phyloP scores from a whole-genome alignment of 768 basidiomycete species.

The Pisolithus marmoratus region DNA sequence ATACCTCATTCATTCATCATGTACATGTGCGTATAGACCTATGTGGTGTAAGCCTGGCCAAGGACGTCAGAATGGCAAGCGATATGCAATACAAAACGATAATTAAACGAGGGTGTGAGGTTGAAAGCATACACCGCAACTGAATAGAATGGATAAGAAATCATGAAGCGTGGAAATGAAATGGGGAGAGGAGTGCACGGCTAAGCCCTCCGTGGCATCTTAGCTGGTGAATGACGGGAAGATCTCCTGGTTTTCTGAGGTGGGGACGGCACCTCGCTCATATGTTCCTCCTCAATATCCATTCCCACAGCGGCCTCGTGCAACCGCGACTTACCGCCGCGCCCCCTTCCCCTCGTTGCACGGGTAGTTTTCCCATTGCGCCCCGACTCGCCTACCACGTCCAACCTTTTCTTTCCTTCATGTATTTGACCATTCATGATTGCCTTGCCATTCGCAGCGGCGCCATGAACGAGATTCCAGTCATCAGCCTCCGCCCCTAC shows the following conservation, averaged over 20 bases:
- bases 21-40: too few relatives aligned
- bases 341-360: constrained; percentile 14
- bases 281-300: constrained; percentile 24
- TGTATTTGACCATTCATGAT: not conserved
- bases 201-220: constrained; percentile 17
- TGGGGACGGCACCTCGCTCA: constrained; percentile 18
- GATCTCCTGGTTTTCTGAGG: constrained; percentile 28
- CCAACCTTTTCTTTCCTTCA: not conserved
- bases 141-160: not conserved
- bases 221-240: constrained; percentile 29
- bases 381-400: not conserved
- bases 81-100: constrained; percentile 11
- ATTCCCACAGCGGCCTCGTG: constrained; percentile 22
- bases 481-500: not conserved
- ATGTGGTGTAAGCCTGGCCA: not conserved
- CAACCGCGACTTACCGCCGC: constrained; percentile 15
- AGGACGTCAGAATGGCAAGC: not conserved
- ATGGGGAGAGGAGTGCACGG: constrained; percentile 6
- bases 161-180: not conserved
- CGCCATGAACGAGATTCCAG: not conserved
- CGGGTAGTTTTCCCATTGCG: constrained; percentile 10
- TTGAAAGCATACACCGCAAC: constrained; percentile 4
- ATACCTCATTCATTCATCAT: too few relatives aligned
- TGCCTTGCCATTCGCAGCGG: not conserved
- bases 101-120: constrained; percentile 14